Percentiles rank a stretch among this genome's conserved stretches.
Evolutionary conservation across 1,139 yeast genomes (phyloP).

Genomic region (Candida sp.): DNA sequence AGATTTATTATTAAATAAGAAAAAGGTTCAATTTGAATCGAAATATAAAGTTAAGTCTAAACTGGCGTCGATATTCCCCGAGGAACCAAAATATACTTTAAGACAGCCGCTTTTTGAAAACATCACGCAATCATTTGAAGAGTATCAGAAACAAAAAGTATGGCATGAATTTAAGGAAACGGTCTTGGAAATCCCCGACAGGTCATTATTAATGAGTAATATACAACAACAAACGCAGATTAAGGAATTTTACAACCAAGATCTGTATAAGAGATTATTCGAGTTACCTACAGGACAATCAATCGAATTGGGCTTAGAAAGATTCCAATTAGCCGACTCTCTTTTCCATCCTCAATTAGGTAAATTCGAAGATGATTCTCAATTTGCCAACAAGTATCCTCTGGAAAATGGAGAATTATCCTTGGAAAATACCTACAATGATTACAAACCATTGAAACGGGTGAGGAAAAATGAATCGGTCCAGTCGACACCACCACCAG

Average conservation of each 20-base stretch:
- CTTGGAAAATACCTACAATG: slow-evolving; percentile 43
- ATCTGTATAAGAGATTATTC: slow-evolving; percentile 49
- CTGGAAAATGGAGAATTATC: slow-evolving; percentile 34
- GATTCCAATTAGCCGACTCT: slow-evolving; percentile 71
- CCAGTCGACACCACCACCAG: slow-evolving; percentile 38
- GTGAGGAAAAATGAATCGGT: slow-evolving; percentile 42
- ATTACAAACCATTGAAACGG: slow-evolving; percentile 72
- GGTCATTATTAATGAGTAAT: slow-evolving; percentile 20
- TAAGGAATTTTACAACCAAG: slow-evolving; percentile 27
- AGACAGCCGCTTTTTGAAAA: slow-evolving; percentile 24
- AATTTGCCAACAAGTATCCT: slow-evolving; percentile 20
- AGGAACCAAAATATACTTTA: slow-evolving; percentile 24
- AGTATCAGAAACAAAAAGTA: slow-evolving; percentile 27
- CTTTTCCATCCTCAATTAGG: slow-evolving; percentile 63
- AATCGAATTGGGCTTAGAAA: slow-evolving; percentile 43
- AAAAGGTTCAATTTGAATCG: slow-evolving; percentile 12
- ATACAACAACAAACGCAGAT: slow-evolving; percentile 13
- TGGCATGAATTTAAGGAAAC: slow-evolving; percentile 69
- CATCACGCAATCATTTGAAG: slow-evolving; percentile 38
- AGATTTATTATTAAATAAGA: slow-evolving; percentile 16
- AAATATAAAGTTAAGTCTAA: slow-evolving; percentile 32
- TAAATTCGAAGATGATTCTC: slow-evolving; percentile 22
- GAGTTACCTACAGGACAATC: slow-evolving; percentile 76
- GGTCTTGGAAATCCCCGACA: slow-evolving; percentile 52
- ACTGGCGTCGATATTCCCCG: slow-evolving; percentile 31